A percentile compares a stretch with the other conserved stretches of the same genome.
These are phyloP conservation scores for Solanum chacoense DNA, from an alignment of 305 asterid species.

Conservation along the genomic window DNA sequence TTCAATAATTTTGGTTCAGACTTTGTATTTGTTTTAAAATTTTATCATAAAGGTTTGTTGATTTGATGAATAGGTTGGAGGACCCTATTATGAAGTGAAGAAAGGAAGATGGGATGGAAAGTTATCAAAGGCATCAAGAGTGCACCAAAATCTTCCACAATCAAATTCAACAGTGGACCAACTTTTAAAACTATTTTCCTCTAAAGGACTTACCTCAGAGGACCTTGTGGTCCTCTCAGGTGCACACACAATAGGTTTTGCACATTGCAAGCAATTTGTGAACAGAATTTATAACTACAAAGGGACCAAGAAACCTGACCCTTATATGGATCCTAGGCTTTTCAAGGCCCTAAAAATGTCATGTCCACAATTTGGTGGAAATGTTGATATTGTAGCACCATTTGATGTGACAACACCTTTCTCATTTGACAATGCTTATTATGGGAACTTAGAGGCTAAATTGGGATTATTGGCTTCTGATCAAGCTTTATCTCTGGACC, in stretches of 20 bases:
- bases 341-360: constrained; percentile 76
- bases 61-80: constrained; percentile 46
- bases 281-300: constrained; percentile 53
- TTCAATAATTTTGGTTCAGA: neutral
- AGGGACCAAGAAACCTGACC: constrained; percentile 55
- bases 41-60: neutral
- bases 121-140: constrained; percentile 59
- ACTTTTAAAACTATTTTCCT: constrained; percentile 46
- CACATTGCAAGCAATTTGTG: constrained; percentile 71
- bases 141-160: constrained; percentile 54
- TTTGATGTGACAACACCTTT: constrained; percentile 94
- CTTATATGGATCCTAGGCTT: constrained; percentile 55
- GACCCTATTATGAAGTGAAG: constrained; percentile 82
- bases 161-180: constrained; percentile 58
- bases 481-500: constrained; percentile 60
- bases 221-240: constrained; percentile 83
- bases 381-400: constrained; percentile 64
- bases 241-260: constrained; percentile 87
- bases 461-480: constrained; percentile 70
- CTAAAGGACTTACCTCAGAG: constrained; percentile 63
- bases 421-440: constrained; percentile 70
- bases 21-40: neutral
- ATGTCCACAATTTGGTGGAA: constrained; percentile 79
- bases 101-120: constrained; percentile 98
- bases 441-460: constrained; percentile 72